Base-by-base conservation (phyloP, 1,284 basidiomycete genomes). In the Irpex sp. region DNA sequence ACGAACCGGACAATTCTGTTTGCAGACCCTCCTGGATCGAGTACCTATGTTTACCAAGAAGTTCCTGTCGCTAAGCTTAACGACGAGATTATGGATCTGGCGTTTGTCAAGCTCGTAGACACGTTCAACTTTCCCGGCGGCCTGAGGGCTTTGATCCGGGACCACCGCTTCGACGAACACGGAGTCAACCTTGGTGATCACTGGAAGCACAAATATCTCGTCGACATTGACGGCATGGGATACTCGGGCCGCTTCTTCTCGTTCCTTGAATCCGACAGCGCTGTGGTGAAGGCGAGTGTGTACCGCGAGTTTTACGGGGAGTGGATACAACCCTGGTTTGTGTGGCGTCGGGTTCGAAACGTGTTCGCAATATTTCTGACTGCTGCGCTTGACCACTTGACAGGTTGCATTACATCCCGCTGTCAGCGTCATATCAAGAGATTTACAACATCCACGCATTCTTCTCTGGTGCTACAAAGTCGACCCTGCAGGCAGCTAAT, bases 171-270 rank as follows among this genome's bases (percentile, higher is more conserved):
- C 68, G 87, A 84, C 9, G 85, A 90, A 61, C 84, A 88, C 59
- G 79, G 92, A 1, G 93, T 93, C 0, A 88, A 90, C 4, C 79
- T 97, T 1, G 93, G 93, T 3, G 84, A 89, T 65, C 90, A 94
- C 70, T 97, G 95, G 95, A 82, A 88, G 61, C 93, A 95, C 80
- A 97, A 97, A 77, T 96, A 95, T 71, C 81, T 97, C 26, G 78
- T 96, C 65, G 95, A 97, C 75, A 75, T 97, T 60, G 95, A 97
- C 72, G 95, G 95, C 39, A 94, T 94, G 89, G 90, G 92, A n/a
- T 97, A 97, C 74, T 94, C 92, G 47, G 95, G 91, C 4, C 82
- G 92, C 55, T 93, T 97, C 73, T 87, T 96, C 78, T 87, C 92
- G 0, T 89, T 94, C 69, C 79, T 97, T 75, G 93, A 92, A 56